Base-by-base conservation (phyloP, 1,284 basidiomycete genomes). In the Athelia sp. region DNA sequence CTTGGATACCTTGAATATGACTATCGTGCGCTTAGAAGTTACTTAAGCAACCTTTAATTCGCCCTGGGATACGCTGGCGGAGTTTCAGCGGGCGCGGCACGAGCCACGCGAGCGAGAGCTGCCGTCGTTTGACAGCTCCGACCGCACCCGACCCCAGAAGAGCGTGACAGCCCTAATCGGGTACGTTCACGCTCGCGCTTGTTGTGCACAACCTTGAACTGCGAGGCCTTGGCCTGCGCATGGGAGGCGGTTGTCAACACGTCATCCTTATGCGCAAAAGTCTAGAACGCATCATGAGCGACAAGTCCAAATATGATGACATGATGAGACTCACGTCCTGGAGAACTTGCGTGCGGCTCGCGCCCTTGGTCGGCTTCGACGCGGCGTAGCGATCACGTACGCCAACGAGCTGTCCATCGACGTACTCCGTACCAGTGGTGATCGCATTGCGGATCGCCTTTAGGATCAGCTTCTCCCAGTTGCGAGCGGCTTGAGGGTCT, bases 381-480 rank as follows among this genome's bases (percentile, higher is more conserved):
- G 81, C 81, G 38, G 82, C 79, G 79, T 93, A 83, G 32, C 82
- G 73, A 57, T 90, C 84, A 17, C 85, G 74, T 24, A n/a, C n/a
- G n/a, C n/a, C n/a, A n/a, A n/a, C n/a, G n/a, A n/a, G n/a, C n/a
- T n/a, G n/a, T n/a, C n/a, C 86, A 63, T 94, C 90, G 31, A 90
- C 73, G 61, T 93, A 90, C 67, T 93, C 92, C 53, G 98, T 74
- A 2, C 81, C 91, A 11, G 87, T 90, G 49, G 74, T 78, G 54
- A 98, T 83, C 8, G 84, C 87, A 52, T 82, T 84, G 54, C 79
- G 73, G 48, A 97, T 76, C 1, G 89, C 95, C 66, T 87, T 90
- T 69, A 87, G 76, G 57, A 99, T 84, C 65, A 94, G 91, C 65
- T 82, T 86, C 82, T 97, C 3, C 79, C 79, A 3, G 80, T 89